Conservation (phyloP, 306 rosid genomes). For the Alnus rubra region DNA sequence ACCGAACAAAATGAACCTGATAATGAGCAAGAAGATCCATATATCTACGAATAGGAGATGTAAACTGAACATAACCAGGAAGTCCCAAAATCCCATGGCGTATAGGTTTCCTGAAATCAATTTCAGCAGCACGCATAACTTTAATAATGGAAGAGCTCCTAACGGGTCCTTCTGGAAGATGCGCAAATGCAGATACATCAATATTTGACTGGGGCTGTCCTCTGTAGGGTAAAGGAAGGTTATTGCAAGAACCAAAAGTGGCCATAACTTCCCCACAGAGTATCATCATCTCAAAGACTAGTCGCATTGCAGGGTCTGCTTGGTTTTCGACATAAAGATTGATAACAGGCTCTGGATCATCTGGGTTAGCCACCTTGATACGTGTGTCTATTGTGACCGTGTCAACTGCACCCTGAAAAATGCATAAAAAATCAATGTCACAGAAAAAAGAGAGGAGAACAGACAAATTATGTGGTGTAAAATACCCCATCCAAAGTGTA, state of each 20-base stretch:
- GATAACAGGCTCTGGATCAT: conserved; percentile 75
- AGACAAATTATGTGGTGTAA: not conserved
- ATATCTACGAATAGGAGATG: conserved; percentile 98
- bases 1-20: conserved; percentile 53
- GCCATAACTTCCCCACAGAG: conserved; percentile 98
- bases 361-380: conserved; percentile 84
- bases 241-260: conserved; percentile 69
- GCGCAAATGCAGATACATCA: conserved; percentile 70
- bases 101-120: conserved; percentile 91
- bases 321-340: conserved; percentile 93
- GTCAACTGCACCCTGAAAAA: conserved; percentile 83
- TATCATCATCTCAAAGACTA: conserved; percentile 96
- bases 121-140: conserved; percentile 95
- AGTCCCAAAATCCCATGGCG: conserved; percentile 88
- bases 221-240: conserved; percentile 87
- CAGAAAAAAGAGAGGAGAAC: not conserved
- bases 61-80: conserved; percentile 95
- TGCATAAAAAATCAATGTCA: conserved; percentile 6
- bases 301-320: conserved; percentile 92
- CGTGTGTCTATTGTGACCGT: conserved; percentile 79
- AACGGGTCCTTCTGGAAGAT: conserved; percentile 99
- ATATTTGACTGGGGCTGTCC: conserved; percentile 96
- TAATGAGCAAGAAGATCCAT: conserved; percentile 94
- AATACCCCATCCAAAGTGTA: not conserved
- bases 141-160: conserved; percentile 83